A percentile compares a stretch with the other conserved stretches of the same genome.
Conservation (phyloP, 441 rosid species). For the Brassica hybrid region DNA sequence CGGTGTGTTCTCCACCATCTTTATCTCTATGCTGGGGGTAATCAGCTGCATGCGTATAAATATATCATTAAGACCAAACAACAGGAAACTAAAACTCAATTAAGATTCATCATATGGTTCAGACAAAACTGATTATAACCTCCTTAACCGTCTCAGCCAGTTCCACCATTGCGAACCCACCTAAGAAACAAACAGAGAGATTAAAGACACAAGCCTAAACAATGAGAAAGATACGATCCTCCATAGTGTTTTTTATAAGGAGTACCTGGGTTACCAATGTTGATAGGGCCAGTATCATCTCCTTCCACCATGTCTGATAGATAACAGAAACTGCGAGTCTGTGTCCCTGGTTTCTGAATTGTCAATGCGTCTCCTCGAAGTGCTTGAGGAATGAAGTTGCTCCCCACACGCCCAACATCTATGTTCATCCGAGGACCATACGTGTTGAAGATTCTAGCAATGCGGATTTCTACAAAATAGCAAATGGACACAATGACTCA, state of each 20-base stretch:
- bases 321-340: constrained; percentile 74
- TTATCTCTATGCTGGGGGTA: constrained; percentile 70
- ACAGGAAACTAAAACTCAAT: not conserved
- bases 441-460: constrained; percentile 78
- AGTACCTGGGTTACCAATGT: constrained; percentile 68
- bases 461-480: constrained; percentile 54
- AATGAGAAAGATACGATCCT: not conserved
- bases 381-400: constrained; percentile 80
- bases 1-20: constrained; percentile 82
- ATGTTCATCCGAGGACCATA: constrained; percentile 79
- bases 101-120: not conserved
- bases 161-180: constrained; percentile 75
- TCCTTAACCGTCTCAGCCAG: constrained; percentile 76
- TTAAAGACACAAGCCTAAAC: not conserved
- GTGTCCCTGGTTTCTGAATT: constrained; percentile 75
- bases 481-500: not conserved
- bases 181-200: constrained; percentile 37
- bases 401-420: constrained; percentile 72
- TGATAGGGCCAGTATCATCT: constrained; percentile 71
- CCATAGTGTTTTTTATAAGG: not conserved
- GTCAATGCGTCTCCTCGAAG: constrained; percentile 69
- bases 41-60: constrained; percentile 51
- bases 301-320: constrained; percentile 84
- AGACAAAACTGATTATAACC: constrained; percentile 47
- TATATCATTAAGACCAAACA: constrained; percentile 3